Base-by-base conservation (phyloP, 2,329 filamentous ascomycete species). In the Aspergillus udagawae region DNA sequence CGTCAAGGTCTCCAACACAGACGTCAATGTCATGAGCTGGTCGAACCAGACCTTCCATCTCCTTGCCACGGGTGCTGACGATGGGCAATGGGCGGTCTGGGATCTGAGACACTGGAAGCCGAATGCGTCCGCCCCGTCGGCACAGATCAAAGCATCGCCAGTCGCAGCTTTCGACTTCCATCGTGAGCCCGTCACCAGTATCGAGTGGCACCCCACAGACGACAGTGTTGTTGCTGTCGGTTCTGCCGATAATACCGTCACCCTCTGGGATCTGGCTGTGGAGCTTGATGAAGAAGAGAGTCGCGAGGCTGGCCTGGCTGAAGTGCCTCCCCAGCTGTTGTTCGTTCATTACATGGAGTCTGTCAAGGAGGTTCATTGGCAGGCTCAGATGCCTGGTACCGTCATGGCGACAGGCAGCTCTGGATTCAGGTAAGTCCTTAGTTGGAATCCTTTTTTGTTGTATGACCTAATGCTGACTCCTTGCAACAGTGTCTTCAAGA, bases 1-100 rank as follows among this genome's bases (percentile, higher is more conserved):
- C 55, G 89, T 97, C 57, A 85, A 91, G 70, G 88, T 94, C 63
- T 94, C 89, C 71, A 81, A 85, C 55, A 86, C 87, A 51, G 94
- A 99, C 70, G 91, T 97, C 70, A 99, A 99, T 72, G 94, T 99
- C 60, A 89, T 97, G 78, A 94, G 90, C 59, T 99, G 94, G 94
- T 96, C 92, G 41, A 85, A 84, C 48, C 87, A 92, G 75, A 96
- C 92, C 0, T 85, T 87, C 23, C 92, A 97, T 74, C 84, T 99
- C 38, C 86, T 99, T 38, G 93, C 93, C 1, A 92, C 92, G 0
- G 94, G 94, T 48, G 92, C 90, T 61, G 94, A 99, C 70, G 91
- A 97, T 70, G 94, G 94, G 41, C 86, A 88, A 53, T 97, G 93
- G 91, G 92, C 84, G 1, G 92, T 97, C 25, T 99, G 94, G 94